Evolutionary conservation across 805 yeast species (phyloP).

Genomic region (Cyberlindnera misumaiensis): DNA sequence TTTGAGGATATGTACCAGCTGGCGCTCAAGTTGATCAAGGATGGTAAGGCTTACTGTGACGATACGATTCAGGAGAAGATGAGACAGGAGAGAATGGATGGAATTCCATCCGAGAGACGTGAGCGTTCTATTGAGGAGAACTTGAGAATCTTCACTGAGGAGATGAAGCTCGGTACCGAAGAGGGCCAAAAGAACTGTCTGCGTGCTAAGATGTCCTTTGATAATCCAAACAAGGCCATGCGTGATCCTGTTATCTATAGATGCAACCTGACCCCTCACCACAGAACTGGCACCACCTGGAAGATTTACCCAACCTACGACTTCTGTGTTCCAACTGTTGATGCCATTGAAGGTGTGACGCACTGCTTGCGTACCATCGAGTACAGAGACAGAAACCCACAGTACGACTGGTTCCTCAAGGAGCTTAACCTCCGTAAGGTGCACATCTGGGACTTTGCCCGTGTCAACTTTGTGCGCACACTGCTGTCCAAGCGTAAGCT

Average conservation of each 20-base stretch:
- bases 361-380: conserved; percentile 97
- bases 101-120: conserved; percentile 87
- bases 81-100: conserved; percentile 99
- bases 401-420: conserved; percentile 92
- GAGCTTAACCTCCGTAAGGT: conserved; percentile 83
- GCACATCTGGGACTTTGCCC: conserved; percentile 95
- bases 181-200: conserved; percentile 87
- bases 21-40: conserved; percentile 83
- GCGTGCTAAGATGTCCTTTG: conserved; percentile 93
- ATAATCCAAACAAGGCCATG: conserved; percentile 86
- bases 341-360: conserved; percentile 92
- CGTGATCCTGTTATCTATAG: conserved; percentile 98
- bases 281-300: conserved; percentile 90
- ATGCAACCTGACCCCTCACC: conserved; percentile 96
- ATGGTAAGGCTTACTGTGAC: conserved; percentile 95
- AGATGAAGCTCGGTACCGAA: conserved; percentile 92
- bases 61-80: conserved; percentile 90
- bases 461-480: conserved; percentile 95
- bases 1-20: conserved; percentile 85
- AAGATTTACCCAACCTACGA: conserved; percentile 98
- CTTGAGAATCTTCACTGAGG: conserved; percentile 75
- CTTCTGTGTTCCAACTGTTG: conserved; percentile 97
- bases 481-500: conserved; percentile 93
- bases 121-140: conserved; percentile 91
- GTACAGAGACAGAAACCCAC: conserved; percentile 97